Evolutionary conservation across 2,329 filamentous ascomycete species (phyloP).

Genomic region (Aspergillus hortae): DNA sequence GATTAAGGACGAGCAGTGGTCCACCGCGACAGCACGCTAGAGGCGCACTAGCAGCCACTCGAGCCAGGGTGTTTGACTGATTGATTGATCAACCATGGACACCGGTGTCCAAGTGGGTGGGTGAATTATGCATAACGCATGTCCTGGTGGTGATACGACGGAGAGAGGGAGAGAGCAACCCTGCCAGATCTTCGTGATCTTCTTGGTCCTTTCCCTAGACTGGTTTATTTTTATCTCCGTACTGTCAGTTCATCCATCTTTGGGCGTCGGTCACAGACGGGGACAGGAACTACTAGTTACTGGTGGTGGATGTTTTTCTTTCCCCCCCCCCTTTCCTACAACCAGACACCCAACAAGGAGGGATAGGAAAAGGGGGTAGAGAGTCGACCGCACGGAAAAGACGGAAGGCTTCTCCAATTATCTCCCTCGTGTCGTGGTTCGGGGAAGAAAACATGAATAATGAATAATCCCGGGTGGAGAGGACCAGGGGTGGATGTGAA

Average conservation of each 20-base stretch:
- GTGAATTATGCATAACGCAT: not conserved
- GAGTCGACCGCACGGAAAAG: not conserved
- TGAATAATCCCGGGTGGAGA: not conserved
- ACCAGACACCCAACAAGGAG: no score
- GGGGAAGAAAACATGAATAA: not conserved
- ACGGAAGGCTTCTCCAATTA: not conserved
- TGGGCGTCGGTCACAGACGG: no score
- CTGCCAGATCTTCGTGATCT: not conserved
- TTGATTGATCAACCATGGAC: not conserved
- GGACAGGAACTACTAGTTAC: no score
- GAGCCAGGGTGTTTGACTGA: no score
- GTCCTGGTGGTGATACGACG: not conserved
- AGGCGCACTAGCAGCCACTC: no score
- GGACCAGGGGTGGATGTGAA: not conserved
- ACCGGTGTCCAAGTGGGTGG: no score
- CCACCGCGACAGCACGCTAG: not conserved
- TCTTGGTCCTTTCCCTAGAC: not conserved
- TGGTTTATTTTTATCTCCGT: not conserved
- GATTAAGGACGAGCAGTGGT: conserved; percentile 1
- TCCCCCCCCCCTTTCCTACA: no score
- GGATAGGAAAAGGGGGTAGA: not conserved
- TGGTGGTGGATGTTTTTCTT: no score
- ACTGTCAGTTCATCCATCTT: no score
- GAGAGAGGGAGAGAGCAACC: not conserved
- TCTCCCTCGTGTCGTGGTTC: not conserved